Evolutionary conservation across 176 grass and related monocot genomes (phyloP), one percentile per base, ranked within the genome.

Genomic region (Eremochloa ophiuroides): DNA sequence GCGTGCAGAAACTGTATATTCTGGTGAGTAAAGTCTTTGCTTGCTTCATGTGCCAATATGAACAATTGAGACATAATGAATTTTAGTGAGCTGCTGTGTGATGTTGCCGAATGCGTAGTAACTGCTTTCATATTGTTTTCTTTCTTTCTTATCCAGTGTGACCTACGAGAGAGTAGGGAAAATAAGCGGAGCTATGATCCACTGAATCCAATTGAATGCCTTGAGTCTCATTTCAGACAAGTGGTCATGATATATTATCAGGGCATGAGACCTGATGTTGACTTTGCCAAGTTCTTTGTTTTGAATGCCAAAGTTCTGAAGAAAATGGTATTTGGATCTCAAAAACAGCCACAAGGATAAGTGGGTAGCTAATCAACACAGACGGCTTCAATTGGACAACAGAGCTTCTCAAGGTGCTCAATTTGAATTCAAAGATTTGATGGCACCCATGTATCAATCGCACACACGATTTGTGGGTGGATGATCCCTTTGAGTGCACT

Each of bases 231-330:
- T 66, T 71, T 84, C 8, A 43, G 14, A 84, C 22, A n/a, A 18
- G 51, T 76, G 28, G 47, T 42, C 13, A 1, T 84, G 25, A 23
- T 33, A 2, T 0, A 13, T 28, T 84, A 84, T 67, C 0, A 0
- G 16, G 61, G 72, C 33, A 42, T 11, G 82, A 33, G 25, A 33
- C 34, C 44, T 1, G 46, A 84, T 1, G 35, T 67, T 29, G 27
- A 84, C 72, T 84, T 84, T 5, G 82, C 82, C 33, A 84, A 75
- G 34, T 84, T 76, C 33, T 84, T 84, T 84, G 34, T 84, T 67
- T 40, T 84, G 25, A 84, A 67, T 33, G 61, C 72, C 17, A 84
- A 40, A 64, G 17, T 12, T 25, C 62, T 55, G 7, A 55, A 55
- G 44, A 2, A 28, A 16, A 83, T 83, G 81, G 27, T 4, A 23